Conservation (phyloP, 768 basidiomycete species). For the Agaricus subrufescens region DNA sequence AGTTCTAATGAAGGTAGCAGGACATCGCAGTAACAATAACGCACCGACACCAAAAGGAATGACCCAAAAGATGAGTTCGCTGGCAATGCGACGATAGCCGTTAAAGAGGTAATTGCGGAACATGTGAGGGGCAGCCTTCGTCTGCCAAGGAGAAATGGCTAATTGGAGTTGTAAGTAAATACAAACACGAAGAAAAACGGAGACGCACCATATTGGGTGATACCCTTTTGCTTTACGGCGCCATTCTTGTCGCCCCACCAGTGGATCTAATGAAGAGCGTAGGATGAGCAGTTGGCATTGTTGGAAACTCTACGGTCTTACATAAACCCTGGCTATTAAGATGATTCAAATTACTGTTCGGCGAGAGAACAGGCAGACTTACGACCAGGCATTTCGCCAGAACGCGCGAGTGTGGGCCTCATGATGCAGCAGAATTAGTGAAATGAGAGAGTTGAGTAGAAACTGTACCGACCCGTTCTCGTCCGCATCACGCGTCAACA, state of each 20-base stretch:
- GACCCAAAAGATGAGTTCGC: constrained; percentile 73
- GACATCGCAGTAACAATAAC: constrained; percentile 18
- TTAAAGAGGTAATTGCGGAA: constrained; percentile 80
- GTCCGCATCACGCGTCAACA: constrained; percentile 27
- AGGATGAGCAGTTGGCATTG: neutral
- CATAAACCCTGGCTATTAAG: constrained; percentile 69
- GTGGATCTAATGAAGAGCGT: constrained; percentile 46
- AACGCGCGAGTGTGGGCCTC: constrained; percentile 57
- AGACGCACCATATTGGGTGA: constrained; percentile 75
- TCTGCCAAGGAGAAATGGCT: constrained; percentile 85
- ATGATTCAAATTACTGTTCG: neutral
- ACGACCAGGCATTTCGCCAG: constrained; percentile 83
- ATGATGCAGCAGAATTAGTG: constrained; percentile 31
- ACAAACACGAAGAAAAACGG: neutral
- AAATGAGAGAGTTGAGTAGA: constrained; percentile 10
- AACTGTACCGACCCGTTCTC: constrained; percentile 24
- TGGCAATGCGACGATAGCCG: constrained; percentile 72
- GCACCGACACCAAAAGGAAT: constrained; percentile 74
- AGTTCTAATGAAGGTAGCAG: neutral
- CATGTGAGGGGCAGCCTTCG: constrained; percentile 67
- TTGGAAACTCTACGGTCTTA: constrained; percentile 33
- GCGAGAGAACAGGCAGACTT: constrained; percentile 24
- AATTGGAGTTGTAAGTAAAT: neutral
- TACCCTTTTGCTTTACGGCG: constrained; percentile 59
- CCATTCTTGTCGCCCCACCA: constrained; percentile 87